phyloP scores from a whole-genome alignment of 371 early-diverging fungal species.

The Apophysomyces variabilis region DNA sequence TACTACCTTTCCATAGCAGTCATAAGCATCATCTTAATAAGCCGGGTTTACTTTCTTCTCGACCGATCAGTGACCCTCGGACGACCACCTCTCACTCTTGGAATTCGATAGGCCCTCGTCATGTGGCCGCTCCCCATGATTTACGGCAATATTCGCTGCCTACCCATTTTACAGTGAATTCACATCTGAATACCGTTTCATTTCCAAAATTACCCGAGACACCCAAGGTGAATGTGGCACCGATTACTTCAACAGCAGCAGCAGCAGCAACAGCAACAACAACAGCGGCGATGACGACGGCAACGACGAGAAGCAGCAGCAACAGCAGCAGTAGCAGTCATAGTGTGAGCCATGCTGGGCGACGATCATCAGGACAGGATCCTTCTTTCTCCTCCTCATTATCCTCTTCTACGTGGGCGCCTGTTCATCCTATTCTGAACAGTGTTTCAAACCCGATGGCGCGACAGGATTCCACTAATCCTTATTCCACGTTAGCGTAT shows the following conservation, averaged over 20 bases:
- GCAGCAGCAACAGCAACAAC: too few species aligned
- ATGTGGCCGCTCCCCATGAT: constrained; percentile 4
- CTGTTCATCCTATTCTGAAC: not conserved
- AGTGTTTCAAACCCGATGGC: not conserved
- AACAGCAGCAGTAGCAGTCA: too few species aligned
- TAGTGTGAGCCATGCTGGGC: not conserved
- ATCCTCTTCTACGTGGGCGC: not conserved
- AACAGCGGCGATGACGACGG: too few species aligned
- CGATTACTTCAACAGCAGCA: constrained; percentile 17
- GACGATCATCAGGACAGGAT: not conserved
- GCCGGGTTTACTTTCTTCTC: not conserved
- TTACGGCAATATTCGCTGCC: constrained; percentile 15
- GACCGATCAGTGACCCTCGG: not conserved
- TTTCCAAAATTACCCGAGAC: constrained; percentile 17
- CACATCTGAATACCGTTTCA: constrained; percentile 25
- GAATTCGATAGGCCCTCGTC: not conserved
- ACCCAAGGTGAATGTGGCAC: constrained; percentile 44
- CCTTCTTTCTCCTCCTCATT: too few species aligned
- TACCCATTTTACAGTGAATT: constrained; percentile 27
- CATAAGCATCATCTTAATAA: not conserved
- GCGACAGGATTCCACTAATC: constrained; percentile 22
- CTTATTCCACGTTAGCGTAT: constrained; percentile 23
- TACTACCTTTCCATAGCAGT: not conserved
- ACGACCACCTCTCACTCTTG: not conserved
- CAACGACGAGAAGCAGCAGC: too few species aligned